Evolutionary conservation across 2,329 filamentous ascomycete species (phyloP).

Genomic region (Fusarium miscanthi): DNA sequence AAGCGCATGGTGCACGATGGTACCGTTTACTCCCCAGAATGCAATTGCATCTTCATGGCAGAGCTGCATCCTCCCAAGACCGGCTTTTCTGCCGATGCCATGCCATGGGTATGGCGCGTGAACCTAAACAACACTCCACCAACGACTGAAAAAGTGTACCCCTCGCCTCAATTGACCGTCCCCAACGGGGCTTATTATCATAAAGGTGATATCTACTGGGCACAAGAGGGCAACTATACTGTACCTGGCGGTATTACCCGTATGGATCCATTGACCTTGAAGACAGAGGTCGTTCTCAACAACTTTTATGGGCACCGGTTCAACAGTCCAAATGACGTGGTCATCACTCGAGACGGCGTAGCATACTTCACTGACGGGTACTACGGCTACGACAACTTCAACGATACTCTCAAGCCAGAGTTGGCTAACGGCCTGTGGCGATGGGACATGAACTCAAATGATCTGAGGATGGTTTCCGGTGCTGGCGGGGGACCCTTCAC

Average conservation of each 20-base stretch:
- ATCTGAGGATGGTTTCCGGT: too few relatives aligned
- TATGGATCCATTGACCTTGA: not conserved
- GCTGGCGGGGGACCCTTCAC: too few relatives aligned
- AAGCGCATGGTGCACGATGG: too few relatives aligned
- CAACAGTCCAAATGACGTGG: not conserved
- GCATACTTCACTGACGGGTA: not conserved
- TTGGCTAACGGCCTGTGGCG: not conserved
- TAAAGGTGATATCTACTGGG: not conserved
- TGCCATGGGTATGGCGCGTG: too few relatives aligned
- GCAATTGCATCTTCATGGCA: too few relatives aligned
- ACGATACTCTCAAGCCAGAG: not conserved
- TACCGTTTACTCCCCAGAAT: too few relatives aligned
- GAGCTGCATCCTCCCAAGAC: too few relatives aligned
- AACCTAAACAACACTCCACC: too few relatives aligned
- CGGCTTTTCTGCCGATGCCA: too few relatives aligned
- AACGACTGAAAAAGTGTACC: too few relatives aligned
- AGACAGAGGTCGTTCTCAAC: not conserved
- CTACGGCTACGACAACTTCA: not conserved
- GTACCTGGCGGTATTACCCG: not conserved
- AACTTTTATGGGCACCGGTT: not conserved
- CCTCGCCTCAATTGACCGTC: too few relatives aligned
- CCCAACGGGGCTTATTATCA: not conserved
- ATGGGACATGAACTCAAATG: not conserved
- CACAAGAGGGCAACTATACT: not conserved
- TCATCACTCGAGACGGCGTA: not conserved